Percentiles rank a stretch among this genome's conserved stretches.
Evolutionary conservation across 2,329 filamentous ascomycete genomes (phyloP).

Genomic region (Dothideomycetes sp.): DNA sequence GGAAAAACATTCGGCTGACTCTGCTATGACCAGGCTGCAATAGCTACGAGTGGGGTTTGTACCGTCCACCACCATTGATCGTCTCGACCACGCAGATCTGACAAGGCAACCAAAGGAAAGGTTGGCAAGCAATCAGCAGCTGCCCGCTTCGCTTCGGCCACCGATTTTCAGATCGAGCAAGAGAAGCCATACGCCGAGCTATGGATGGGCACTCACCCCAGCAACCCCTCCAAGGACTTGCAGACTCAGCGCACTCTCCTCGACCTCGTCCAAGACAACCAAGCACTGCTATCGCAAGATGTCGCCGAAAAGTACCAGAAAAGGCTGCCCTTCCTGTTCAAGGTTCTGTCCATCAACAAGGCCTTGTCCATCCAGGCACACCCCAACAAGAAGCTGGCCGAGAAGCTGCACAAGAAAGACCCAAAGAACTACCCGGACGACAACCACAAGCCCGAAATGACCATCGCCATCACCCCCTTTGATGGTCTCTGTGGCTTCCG

Average conservation of each 20-base stretch:
- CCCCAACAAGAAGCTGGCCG: constrained; percentile 61
- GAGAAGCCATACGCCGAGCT: constrained; percentile 96
- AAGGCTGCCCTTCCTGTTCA: constrained; percentile 93
- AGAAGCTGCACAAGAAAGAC: constrained; percentile 75
- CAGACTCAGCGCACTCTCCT: constrained; percentile 75
- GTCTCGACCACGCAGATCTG: constrained; percentile 9
- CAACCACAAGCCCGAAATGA: constrained; percentile 99
- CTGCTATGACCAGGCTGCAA: constrained; percentile 64
- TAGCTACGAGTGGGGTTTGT: constrained; percentile 89
- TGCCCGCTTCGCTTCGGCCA: constrained; percentile 81
- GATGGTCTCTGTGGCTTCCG: constrained; percentile 95
- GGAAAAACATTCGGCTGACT: constrained; percentile 7
- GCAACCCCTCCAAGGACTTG: constrained; percentile 85
- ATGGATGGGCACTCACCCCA: constrained; percentile 99
- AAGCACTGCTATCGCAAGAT: constrained; percentile 65
- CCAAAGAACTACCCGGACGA: constrained; percentile 96
- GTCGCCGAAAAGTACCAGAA: constrained; percentile 66
- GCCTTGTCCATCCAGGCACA: constrained; percentile 96
- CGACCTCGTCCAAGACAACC: constrained; percentile 79
- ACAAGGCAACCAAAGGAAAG: constrained; percentile 54
- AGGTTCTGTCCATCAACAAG: constrained; percentile 91
- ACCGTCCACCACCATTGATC: not conserved
- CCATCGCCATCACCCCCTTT: constrained; percentile 92
- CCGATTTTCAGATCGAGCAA: constrained; percentile 68
- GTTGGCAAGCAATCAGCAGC: constrained; percentile 78